Base-by-base conservation (phyloP, 1,284 basidiomycete species). In the Hemileia vastatrix region DNA sequence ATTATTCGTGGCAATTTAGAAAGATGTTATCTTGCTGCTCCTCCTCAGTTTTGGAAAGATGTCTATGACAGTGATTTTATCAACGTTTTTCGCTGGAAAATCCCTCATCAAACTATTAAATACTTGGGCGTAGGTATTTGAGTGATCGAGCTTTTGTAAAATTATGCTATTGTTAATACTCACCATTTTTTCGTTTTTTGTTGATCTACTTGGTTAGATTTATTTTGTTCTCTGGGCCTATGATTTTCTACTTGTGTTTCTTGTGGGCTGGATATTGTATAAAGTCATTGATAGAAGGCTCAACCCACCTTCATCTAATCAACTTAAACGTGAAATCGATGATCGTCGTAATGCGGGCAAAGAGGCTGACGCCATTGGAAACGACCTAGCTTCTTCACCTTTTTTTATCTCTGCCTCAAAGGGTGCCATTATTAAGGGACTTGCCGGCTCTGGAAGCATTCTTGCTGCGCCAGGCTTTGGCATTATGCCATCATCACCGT, bases 21-120 rank as follows among this genome's bases (percentile, higher is more conserved):
- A 43, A 54, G 61, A 11, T 56, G 19, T 36, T 63, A 56, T 47
- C 47, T 57, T 33, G 15, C 45, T 21, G 54, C 54, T 27, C 40
- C 54, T 19, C 61, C 61, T 18, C 54, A 51, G 40, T 45, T 63
- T 23, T 57, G 54, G 61, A 11, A 45, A 9, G 8, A 43, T n/a
- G 31, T 57, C 23, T 52, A 48, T 18, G 54, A 36, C 9, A 44
- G 43, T 27, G 24, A 51, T 6, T 9, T 57, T 6, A 55, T 54
- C 18, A 44, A 45, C 13, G n/a, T 63, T 19, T 63, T 56, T 52
- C 61, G 61, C 32, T 63, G 61, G 61, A 40, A 55, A 51, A 40
- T 56, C 19, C 54, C 54, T 3, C 31, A 27, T 27, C 45, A 27
- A 27, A 55, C 61, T 4, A 27, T 54, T 21, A 43, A 44, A 24